These are phyloP conservation scores for Cordyceps cicadae DNA, from an alignment of 2,329 filamentous ascomycete genomes.

Conservation along the genomic window DNA sequence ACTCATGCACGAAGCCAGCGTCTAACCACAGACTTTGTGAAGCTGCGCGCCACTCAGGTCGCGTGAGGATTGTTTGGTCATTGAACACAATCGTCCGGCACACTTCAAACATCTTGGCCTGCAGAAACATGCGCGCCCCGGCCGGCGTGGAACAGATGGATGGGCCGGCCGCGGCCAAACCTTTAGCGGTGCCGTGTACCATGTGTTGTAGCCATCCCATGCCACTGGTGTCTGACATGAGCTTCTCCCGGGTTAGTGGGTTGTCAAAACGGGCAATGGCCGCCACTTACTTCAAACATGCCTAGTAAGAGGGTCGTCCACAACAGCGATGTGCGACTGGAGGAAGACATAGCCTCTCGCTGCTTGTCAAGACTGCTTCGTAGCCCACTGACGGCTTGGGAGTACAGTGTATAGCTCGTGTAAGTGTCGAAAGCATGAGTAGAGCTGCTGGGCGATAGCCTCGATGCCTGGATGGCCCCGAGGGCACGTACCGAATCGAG, in stretches of 20 bases:
- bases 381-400: conserved; percentile 19
- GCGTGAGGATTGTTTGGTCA: conserved; percentile 20
- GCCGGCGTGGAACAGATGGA: conserved; percentile 16
- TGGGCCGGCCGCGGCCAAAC: conserved; percentile 23
- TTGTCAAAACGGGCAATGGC: neutral
- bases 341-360: conserved; percentile 15
- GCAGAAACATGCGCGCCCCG: conserved; percentile 22
- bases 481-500: conserved; percentile 23
- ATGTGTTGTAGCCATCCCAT: conserved; percentile 27
- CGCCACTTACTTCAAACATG: conserved; percentile 24
- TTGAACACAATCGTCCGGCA: conserved; percentile 26
- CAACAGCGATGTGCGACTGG: conserved; percentile 11
- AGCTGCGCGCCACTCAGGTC: conserved; percentile 17
- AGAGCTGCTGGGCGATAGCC: conserved; percentile 10
- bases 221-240: conserved; percentile 25
- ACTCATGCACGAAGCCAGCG: neutral
- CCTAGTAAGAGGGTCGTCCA: conserved; percentile 29
- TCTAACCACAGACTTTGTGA: neutral
- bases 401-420: conserved; percentile 20
- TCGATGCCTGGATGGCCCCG: conserved; percentile 24
- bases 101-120: conserved; percentile 25
- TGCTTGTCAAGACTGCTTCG: conserved; percentile 11
- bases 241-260: conserved; percentile 14
- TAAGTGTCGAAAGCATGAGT: neutral
- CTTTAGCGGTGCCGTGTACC: conserved; percentile 25